Conservation (phyloP, 75 land plant genomes). For the Selaginella moellendorffii region DNA sequence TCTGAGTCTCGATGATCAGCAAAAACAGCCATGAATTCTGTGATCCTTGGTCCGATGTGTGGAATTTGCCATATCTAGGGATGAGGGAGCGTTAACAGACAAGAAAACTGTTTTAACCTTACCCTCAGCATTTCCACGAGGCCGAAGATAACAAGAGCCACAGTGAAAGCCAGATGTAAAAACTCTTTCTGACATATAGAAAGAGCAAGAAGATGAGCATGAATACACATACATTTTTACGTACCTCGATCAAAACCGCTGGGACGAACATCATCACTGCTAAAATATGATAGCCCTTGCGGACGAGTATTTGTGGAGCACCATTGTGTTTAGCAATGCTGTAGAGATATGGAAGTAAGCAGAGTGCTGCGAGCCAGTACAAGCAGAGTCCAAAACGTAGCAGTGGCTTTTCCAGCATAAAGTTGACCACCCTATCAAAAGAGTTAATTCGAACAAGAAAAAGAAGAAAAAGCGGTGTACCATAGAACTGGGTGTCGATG, state of each 20-base stretch:
- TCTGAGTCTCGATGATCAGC: slow-evolving; percentile 97
- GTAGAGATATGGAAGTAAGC: slow-evolving; percentile 37
- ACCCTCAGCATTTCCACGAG: slow-evolving; percentile 75
- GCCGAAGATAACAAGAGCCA: slow-evolving; percentile 69
- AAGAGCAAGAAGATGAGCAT: neutral
- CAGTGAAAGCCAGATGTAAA: slow-evolving; percentile 73
- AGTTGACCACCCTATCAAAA: slow-evolving; percentile 42
- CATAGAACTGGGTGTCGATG: neutral
- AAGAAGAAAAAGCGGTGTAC: neutral
- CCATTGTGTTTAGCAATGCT: slow-evolving; percentile 44
- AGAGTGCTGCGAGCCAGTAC: slow-evolving; percentile 60
- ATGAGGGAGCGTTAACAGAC: too few relatives aligned
- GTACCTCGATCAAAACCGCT: slow-evolving; percentile 63
- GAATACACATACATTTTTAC: neutral
- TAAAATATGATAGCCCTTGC: slow-evolving; percentile 87
- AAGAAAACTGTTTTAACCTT: slow-evolving; percentile 19
- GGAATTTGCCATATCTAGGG: slow-evolving; percentile 60
- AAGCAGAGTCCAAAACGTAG: slow-evolving; percentile 51
- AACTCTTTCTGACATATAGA: slow-evolving; percentile 45
- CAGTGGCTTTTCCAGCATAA: slow-evolving; percentile 49
- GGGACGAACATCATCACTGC: slow-evolving; percentile 85
- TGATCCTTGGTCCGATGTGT: slow-evolving; percentile 55
- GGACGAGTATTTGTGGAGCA: slow-evolving; percentile 69
- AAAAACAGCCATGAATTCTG: slow-evolving; percentile 80
- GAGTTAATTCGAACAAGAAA: neutral